A percentile compares a stretch with the other conserved stretches of the same genome.
These are phyloP conservation scores for Boletellus sp. DNA, from an alignment of 768 basidiomycete genomes.

Conservation along the genomic window DNA sequence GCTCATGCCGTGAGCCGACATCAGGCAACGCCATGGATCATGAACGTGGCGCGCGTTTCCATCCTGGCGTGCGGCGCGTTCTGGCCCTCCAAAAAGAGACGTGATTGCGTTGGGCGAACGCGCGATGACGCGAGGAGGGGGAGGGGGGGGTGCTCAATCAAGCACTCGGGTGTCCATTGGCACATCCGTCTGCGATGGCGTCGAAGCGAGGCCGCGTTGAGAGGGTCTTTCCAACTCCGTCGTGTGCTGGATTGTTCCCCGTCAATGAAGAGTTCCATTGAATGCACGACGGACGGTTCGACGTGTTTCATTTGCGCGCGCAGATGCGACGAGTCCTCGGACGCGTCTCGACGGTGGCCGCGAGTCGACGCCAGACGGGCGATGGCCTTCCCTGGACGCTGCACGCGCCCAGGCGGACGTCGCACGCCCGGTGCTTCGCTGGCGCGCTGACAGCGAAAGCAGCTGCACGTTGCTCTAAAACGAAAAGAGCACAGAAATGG, in stretches of 20 bases:
- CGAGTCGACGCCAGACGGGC: slow-evolving; percentile 8
- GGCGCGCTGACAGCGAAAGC: background rate
- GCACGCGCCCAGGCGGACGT: background rate
- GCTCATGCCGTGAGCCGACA: background rate
- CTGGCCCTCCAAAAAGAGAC: background rate
- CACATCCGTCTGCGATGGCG: background rate
- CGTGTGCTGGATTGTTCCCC: background rate
- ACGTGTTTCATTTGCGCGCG: slow-evolving; percentile 22
- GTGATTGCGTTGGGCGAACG: background rate
- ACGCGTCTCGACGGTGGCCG: slow-evolving; percentile 9
- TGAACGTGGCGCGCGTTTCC: slow-evolving; percentile 1
- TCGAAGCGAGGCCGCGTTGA: background rate
- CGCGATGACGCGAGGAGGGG: too few relatives aligned
- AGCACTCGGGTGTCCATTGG: slow-evolving; percentile 1
- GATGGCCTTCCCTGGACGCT: slow-evolving; percentile 4
- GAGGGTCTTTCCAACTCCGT: slow-evolving; percentile 4
- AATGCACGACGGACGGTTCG: background rate
- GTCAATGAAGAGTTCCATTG: too few relatives aligned
- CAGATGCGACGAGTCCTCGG: slow-evolving; percentile 13
- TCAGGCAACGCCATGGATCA: background rate
- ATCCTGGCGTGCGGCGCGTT: background rate
- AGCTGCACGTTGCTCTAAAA: slow-evolving; percentile 1
- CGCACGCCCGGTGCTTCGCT: background rate
- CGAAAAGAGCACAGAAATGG: background rate
- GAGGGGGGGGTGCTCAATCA: background rate